Conservation (phyloP, 805 yeast genomes). For the Jamesozyma jinghongensis region DNA sequence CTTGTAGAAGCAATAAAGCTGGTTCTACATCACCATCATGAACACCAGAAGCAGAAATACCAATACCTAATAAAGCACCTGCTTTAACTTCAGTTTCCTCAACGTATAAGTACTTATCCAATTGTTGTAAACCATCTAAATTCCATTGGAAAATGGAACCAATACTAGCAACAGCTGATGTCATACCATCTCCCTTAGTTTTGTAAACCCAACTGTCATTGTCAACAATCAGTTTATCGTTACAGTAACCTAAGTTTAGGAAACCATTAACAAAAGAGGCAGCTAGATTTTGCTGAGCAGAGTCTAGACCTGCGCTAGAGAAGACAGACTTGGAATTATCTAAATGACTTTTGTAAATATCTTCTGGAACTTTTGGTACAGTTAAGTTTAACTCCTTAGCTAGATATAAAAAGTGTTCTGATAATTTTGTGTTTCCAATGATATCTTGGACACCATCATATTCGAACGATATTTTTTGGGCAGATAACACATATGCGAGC, state of each 20-base stretch:
- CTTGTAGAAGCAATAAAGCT: constrained; percentile 76
- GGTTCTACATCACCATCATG: constrained; percentile 90
- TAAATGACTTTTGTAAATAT: constrained; percentile 82
- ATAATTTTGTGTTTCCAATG: constrained; percentile 67
- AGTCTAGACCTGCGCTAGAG: constrained; percentile 51
- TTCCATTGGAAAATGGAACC: constrained; percentile 93
- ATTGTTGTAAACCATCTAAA: constrained; percentile 77
- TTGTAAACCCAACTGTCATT: constrained; percentile 86
- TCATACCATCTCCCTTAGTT: constrained; percentile 86
- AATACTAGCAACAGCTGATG: constrained; percentile 81
- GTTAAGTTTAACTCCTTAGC: constrained; percentile 80
- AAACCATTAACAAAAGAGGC: constrained; percentile 90
- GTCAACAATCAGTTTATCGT: constrained; percentile 69
- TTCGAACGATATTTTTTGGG: constrained; percentile 76
- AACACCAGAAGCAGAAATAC: constrained; percentile 83
- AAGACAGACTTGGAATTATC: constrained; percentile 57
- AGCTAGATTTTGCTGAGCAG: constrained; percentile 92
- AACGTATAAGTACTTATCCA: constrained; percentile 83
- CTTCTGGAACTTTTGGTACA: constrained; percentile 91
- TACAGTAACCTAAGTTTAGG: constrained; percentile 83
- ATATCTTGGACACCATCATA: constrained; percentile 67
- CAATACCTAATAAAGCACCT: constrained; percentile 94
- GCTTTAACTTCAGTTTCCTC: constrained; percentile 84
- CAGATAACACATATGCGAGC: constrained; percentile 79
- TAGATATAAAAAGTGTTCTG: constrained; percentile 71